Conservation (phyloP, 169 alveolate genomes). For the Besnoitia besnoiti region DNA sequence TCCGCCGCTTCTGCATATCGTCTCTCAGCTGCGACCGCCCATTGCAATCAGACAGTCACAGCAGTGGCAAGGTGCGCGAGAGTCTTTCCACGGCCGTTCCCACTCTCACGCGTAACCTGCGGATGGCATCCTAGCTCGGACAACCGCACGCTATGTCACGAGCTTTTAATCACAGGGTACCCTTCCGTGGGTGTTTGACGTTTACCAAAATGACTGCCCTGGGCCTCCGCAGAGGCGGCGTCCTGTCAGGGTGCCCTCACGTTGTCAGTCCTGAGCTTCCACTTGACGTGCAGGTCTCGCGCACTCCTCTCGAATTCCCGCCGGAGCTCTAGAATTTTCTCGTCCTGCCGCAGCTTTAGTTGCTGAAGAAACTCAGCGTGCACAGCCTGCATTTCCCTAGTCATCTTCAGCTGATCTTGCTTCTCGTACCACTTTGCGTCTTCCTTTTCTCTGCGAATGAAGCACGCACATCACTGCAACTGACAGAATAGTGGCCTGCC, state of each 20-base stretch:
- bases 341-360: constrained; percentile 82
- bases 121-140: too few relatives aligned
- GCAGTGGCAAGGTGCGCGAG: background rate
- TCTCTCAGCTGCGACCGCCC: constrained; percentile 45
- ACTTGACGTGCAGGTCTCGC: constrained; percentile 82
- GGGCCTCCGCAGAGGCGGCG: too few relatives aligned
- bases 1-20: constrained; percentile 44
- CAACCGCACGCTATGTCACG: too few relatives aligned
- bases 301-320: constrained; percentile 85
- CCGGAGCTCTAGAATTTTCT: constrained; percentile 77
- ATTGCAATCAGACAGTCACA: background rate
- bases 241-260: constrained; percentile 81
- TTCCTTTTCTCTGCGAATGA: background rate
- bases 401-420: background rate
- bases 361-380: constrained; percentile 75
- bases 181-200: too few relatives aligned
- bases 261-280: constrained; percentile 66
- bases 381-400: constrained; percentile 70
- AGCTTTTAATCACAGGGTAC: too few relatives aligned
- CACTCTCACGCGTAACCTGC: too few relatives aligned
- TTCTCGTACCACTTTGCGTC: background rate
- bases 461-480: background rate
- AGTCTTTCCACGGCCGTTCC: background rate
- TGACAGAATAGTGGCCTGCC: too few relatives aligned
- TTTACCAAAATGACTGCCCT: too few relatives aligned